Evolutionary conservation across 1,284 basidiomycete species (phyloP).

Genomic region (Cerioporus squamosus): DNA sequence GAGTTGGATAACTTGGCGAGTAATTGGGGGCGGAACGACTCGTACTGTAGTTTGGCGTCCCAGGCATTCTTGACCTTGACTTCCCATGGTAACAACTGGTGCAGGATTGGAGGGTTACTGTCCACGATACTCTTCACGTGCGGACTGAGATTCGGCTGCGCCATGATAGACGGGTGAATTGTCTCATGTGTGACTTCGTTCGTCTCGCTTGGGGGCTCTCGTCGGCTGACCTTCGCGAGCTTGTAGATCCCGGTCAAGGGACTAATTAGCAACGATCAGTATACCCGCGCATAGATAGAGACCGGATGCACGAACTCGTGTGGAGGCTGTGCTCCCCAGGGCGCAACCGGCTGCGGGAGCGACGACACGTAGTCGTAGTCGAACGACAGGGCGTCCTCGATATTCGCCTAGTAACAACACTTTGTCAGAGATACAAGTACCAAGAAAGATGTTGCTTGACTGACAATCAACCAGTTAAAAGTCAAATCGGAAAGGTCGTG

Average conservation of each 20-base stretch:
- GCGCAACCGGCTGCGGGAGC: constrained; percentile 53
- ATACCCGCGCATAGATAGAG: background rate
- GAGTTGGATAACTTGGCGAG: background rate
- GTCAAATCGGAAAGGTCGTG: constrained; percentile 73
- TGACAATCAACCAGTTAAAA: constrained; percentile 69
- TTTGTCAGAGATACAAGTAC: background rate
- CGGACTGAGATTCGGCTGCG: constrained; percentile 44
- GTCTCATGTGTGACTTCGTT: constrained; percentile 59
- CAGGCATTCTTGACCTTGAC: constrained; percentile 51
- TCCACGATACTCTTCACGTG: constrained; percentile 42
- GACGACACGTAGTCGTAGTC: constrained; percentile 56
- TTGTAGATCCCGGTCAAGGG: constrained; percentile 57
- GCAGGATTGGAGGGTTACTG: constrained; percentile 49
- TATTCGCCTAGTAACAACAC: constrained; percentile 49
- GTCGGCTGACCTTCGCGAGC: constrained; percentile 46
- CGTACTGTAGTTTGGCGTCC: constrained; percentile 33
- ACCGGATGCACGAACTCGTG: constrained; percentile 54
- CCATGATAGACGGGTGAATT: constrained; percentile 62
- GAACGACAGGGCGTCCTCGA: constrained; percentile 57
- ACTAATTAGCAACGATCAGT: constrained; percentile 37
- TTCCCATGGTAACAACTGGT: constrained; percentile 54
- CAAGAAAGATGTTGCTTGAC: constrained; percentile 20
- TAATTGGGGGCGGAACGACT: too few species aligned
- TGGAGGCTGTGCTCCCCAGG: constrained; percentile 63
- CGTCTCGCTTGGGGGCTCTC: constrained; percentile 50